phyloP scores from a whole-genome alignment of 352 stramenopile species.

The Pythium graminicola region DNA sequence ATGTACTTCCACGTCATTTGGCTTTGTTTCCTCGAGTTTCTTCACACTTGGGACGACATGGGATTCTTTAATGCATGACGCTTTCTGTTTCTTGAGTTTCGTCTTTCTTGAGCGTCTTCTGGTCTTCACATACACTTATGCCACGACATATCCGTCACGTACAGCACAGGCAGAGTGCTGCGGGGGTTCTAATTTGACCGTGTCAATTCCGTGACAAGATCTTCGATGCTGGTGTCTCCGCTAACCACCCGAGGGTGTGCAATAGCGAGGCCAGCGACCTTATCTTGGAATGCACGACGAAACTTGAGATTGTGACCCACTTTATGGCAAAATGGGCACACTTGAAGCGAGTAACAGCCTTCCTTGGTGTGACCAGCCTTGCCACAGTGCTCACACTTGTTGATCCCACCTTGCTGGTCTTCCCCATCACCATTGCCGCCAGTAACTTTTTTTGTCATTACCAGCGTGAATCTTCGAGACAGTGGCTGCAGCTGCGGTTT shows the following conservation, averaged over 20 bases:
- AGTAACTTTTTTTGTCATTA: not conserved
- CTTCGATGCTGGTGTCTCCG: not conserved
- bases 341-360: not conserved
- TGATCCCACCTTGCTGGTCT: not conserved
- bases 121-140: not conserved
- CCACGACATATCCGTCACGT: constrained; percentile 13
- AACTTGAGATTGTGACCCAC: constrained; percentile 4
- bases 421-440: not conserved
- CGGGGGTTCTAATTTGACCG: constrained; percentile 16
- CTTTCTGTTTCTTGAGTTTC: constrained; percentile 6
- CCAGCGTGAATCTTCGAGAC: not conserved
- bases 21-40: constrained; percentile 1
- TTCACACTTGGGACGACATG: not conserved
- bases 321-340: constrained; percentile 9
- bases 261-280: not conserved
- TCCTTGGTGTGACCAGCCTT: not conserved
- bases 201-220: constrained; percentile 4
- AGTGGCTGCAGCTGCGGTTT: not conserved
- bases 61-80: not conserved
- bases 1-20: not conserved
- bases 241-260: not conserved
- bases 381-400: not conserved
- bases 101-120: not conserved
- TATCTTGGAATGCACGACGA: constrained; percentile 5
- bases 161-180: constrained; percentile 8